Conservation (phyloP, 108 stramenopile genomes). For the Parmales sp. region DNA sequence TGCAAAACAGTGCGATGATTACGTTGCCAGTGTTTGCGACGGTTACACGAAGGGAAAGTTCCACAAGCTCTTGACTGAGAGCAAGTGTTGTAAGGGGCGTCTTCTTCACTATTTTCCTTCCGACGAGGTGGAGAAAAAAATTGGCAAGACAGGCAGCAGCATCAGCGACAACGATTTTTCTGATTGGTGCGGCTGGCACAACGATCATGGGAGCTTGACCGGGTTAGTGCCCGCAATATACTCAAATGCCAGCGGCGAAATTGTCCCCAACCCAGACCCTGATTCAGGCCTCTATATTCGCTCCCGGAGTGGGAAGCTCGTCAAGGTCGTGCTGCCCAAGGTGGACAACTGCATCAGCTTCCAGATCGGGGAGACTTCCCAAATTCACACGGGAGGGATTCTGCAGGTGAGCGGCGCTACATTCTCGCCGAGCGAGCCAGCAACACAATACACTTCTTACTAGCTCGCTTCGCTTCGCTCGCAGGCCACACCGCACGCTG, state of each 20-base stretch:
- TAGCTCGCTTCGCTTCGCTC: too few species aligned
- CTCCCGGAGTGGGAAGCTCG: conserved; percentile 44
- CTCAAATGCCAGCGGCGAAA: conserved; percentile 37
- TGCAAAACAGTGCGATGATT: conserved; percentile 65
- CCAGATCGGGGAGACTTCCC: conserved; percentile 80
- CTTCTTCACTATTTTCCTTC: conserved; percentile 82
- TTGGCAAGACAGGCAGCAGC: neutral
- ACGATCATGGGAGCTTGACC: conserved; percentile 78
- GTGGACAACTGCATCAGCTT: conserved; percentile 51
- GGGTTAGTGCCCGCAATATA: conserved; percentile 72
- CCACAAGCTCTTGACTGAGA: conserved; percentile 40
- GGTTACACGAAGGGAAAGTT: conserved; percentile 39
- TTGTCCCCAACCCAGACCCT: conserved; percentile 34
- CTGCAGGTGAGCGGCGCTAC: conserved; percentile 83
- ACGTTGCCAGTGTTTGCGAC: conserved; percentile 32
- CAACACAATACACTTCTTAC: too few species aligned
- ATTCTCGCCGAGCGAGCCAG: too few species aligned
- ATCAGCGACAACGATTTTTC: conserved; percentile 17
- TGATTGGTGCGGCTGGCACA: conserved; percentile 90
- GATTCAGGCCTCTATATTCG: conserved; percentile 70
- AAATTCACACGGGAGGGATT: conserved; percentile 77
- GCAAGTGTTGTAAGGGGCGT: conserved; percentile 70
- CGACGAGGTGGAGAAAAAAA: conserved; percentile 7
- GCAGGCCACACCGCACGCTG: conserved; percentile 24
- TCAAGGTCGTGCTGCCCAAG: conserved; percentile 48